Evolutionary conservation across 345 rosid genomes (phyloP).

Genomic region (Acer saccharum): DNA sequence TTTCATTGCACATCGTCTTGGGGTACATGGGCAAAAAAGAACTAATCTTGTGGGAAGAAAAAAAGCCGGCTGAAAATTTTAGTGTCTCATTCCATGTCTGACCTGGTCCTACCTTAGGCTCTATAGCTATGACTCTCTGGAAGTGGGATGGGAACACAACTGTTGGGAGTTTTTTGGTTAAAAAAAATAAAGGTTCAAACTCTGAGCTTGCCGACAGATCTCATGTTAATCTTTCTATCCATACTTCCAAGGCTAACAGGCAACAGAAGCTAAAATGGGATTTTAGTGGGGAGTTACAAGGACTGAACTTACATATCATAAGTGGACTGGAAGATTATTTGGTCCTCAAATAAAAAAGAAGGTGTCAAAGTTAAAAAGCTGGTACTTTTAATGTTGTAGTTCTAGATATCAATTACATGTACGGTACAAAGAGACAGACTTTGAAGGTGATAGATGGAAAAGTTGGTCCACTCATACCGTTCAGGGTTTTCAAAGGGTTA

Average conservation of each 20-base stretch:
- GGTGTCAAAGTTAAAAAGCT: background rate
- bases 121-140: background rate
- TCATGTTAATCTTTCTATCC: background rate
- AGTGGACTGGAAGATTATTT: background rate
- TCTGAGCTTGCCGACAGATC: background rate
- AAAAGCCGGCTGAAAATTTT: background rate
- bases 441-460: background rate
- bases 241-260: background rate
- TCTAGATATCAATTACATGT: no score
- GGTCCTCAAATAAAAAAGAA: background rate
- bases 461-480: background rate
- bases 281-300: background rate
- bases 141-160: background rate
- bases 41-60: background rate
- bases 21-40: background rate
- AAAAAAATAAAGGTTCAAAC: background rate
- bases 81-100: background rate
- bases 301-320: background rate
- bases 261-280: background rate
- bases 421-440: background rate
- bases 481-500: background rate
- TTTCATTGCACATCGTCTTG: background rate
- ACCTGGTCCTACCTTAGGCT: background rate
- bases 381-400: background rate
- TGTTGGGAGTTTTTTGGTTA: background rate